Evolutionary conservation across 2,329 filamentous ascomycete genomes (phyloP).

Genomic region (Colletotrichum coccodes): DNA sequence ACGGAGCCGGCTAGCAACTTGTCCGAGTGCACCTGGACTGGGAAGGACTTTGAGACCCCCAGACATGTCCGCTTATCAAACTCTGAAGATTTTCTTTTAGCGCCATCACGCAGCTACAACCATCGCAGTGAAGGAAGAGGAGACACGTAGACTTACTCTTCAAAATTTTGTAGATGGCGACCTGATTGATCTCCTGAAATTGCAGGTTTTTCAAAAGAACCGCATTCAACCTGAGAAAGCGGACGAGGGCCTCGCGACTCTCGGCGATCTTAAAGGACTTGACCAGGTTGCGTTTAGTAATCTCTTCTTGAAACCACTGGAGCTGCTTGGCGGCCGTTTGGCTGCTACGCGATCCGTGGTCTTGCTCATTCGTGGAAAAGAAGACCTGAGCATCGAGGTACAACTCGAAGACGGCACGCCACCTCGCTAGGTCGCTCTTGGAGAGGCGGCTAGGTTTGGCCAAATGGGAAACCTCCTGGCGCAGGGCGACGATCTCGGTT

Average conservation of each 20-base stretch:
- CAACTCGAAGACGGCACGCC: constrained; percentile 84
- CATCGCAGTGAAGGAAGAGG: background rate
- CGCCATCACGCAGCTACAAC: background rate
- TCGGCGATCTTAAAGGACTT: constrained; percentile 72
- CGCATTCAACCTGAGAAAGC: constrained; percentile 79
- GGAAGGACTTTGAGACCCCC: constrained; percentile 72
- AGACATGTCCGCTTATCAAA: constrained; percentile 88
- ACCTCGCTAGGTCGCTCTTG: constrained; percentile 76
- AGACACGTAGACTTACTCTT: constrained; percentile 69
- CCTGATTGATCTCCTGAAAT: constrained; percentile 86
- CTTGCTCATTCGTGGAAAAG: constrained; percentile 79
- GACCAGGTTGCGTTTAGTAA: constrained; percentile 68
- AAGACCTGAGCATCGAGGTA: constrained; percentile 85
- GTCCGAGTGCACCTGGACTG: constrained; percentile 66
- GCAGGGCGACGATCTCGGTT: constrained; percentile 70
- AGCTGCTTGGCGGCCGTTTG: constrained; percentile 74
- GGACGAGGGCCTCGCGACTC: constrained; percentile 71
- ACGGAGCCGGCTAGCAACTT: constrained; percentile 73
- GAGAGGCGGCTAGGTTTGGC: constrained; percentile 71
- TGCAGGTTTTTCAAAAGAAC: constrained; percentile 82
- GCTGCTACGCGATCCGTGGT: constrained; percentile 75
- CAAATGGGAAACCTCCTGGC: constrained; percentile 70
- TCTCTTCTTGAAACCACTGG: constrained; percentile 76
- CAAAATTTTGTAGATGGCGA: constrained; percentile 83
- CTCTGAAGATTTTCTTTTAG: constrained; percentile 57